Base-by-base conservation (phyloP, 257 asterid species). In the Rehmannia glutinosa region DNA sequence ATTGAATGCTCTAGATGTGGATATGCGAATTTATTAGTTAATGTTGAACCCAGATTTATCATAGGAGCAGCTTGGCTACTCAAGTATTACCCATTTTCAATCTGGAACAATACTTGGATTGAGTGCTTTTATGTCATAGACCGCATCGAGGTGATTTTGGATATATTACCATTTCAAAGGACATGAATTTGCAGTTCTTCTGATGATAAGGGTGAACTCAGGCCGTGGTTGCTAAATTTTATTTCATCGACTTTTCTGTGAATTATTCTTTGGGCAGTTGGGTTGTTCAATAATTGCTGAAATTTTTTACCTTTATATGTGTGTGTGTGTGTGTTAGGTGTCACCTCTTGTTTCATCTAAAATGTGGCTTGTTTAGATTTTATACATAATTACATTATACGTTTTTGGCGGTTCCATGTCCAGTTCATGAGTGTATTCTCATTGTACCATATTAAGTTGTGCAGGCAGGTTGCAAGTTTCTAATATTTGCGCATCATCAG, bases 401-500 rank as follows among this genome's bases (percentile, higher is more conserved):
- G 24, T 53, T 54, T 64, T 45, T 75, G 24, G 53, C 47, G 21
- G 50, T 64, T 43, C 20, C 65, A 4, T 7, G 28, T 20, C 57
- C 6, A 16, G 35, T 67, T 73, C 70, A 57, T 64, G 52, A 12
- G 8, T n/a, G 8, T 38, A 30, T 63, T 38, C 69, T 66, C 43
- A 63, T 64, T 69, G 49, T 64, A 55, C 25, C 32, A 41, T 63
- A 15, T 20, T 45, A 39, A 41, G 41, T 68, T 82, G 59, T 75
- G 74, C 90, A 93, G 98, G 98, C 91, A 50, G 90, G 90, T 71
- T 93, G 98, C 84, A 90, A 93, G 75, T 93, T 93, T 79, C 81
- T 93, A 49, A 82, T 93, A 79, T 93, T 93, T 81, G 97, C 98
- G 0, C 92, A 93, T 78, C 97, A 93, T 80, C 95, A 77, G 49